These are phyloP conservation scores for Rhamnella rubrinervis DNA, from an alignment of 331 rosid species.

Conservation along the genomic window DNA sequence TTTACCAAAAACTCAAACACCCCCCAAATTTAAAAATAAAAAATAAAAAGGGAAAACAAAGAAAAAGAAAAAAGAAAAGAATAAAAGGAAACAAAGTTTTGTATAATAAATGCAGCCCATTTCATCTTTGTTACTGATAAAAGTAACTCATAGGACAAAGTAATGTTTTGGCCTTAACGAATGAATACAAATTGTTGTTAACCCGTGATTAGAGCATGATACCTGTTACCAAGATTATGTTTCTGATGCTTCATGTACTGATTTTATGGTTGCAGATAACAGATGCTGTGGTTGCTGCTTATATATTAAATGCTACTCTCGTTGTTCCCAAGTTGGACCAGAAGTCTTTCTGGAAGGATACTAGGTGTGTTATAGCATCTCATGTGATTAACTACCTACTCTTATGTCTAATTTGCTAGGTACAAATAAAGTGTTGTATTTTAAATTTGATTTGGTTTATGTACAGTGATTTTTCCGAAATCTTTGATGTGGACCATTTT, in stretches of 20 bases:
- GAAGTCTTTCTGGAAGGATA: slow-evolving; percentile 84
- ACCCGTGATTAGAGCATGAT: too few species aligned
- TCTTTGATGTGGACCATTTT: slow-evolving; percentile 77
- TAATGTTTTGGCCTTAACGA: too few species aligned
- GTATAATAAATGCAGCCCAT: too few species aligned
- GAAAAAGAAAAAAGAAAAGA: too few species aligned
- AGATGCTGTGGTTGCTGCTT: slow-evolving; percentile 93
- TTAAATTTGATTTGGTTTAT: slow-evolving; percentile 17
- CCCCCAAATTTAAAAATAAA: too few species aligned
- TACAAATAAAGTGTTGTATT: slow-evolving; percentile 7
- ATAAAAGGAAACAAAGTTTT: too few species aligned
- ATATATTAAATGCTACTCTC: slow-evolving; percentile 82
- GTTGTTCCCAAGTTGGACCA: slow-evolving; percentile 86
- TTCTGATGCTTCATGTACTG: slow-evolving; percentile 12
- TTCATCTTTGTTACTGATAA: too few species aligned
- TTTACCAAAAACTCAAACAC: too few species aligned
- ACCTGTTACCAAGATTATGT: not conserved
- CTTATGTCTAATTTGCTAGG: not conserved
- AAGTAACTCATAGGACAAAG: too few species aligned
- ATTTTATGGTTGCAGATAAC: slow-evolving; percentile 56
- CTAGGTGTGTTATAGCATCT: slow-evolving; percentile 42
- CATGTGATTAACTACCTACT: not conserved
- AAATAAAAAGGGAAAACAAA: too few species aligned
- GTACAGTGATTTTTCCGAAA: slow-evolving; percentile 80
- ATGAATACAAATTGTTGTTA: too few species aligned